phyloP scores from a whole-genome alignment of 1,284 basidiomycete genomes.

The Bjerkandera adusta region DNA sequence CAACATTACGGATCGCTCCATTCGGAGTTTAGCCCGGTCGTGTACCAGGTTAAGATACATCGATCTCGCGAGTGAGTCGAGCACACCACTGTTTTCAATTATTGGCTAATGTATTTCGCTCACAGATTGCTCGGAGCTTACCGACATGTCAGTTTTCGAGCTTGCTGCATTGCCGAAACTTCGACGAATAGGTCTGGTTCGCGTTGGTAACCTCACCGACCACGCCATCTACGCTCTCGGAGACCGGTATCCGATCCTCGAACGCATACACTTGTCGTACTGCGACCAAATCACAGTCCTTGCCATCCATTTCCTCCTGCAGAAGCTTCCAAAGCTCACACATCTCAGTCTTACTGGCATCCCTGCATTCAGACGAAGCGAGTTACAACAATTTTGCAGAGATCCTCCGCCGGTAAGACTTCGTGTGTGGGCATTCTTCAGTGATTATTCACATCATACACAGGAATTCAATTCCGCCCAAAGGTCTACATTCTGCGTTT shows the following conservation, averaged over 20 bases:
- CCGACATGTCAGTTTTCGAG: conserved; percentile 94
- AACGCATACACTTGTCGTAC: conserved; percentile 96
- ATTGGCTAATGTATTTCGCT: background rate
- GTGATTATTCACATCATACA: background rate
- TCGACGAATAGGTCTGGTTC: conserved; percentile 92
- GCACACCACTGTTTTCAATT: conserved; percentile 7
- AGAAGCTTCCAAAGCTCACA: conserved; percentile 85
- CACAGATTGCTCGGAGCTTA: conserved; percentile 82
- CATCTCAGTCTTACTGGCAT: conserved; percentile 98
- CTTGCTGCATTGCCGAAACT: conserved; percentile 88
- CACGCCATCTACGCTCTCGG: conserved; percentile 88
- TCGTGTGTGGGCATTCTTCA: conserved; percentile 31
- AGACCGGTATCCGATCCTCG: conserved; percentile 79
- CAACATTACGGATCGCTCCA: conserved; percentile 88
- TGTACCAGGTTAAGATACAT: conserved; percentile 96
- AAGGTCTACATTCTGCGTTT: conserved; percentile 94
- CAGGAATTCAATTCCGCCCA: conserved; percentile 94
- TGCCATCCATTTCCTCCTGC: conserved; percentile 89
- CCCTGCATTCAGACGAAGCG: conserved; percentile 81
- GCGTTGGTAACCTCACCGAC: conserved; percentile 91
- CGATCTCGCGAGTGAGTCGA: conserved; percentile 91
- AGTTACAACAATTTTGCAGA: conserved; percentile 90
- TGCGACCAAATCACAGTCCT: conserved; percentile 94
- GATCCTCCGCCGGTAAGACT: conserved; percentile 84
- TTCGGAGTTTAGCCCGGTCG: conserved; percentile 79